Base-by-base conservation (phyloP, 768 basidiomycete genomes). In the Mycena epipterygia region DNA sequence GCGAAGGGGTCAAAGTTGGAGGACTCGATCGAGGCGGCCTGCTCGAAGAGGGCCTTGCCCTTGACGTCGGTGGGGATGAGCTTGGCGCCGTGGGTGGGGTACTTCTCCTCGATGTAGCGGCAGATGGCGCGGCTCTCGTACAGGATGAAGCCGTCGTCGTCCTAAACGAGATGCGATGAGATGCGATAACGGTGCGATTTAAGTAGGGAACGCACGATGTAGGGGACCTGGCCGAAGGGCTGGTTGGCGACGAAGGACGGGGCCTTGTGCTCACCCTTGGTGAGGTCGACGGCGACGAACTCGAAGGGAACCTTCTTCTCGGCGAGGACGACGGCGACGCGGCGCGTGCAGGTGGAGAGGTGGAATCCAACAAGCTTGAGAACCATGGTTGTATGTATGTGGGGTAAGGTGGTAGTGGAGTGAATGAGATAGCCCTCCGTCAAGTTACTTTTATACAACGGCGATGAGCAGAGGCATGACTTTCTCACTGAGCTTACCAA, bases 261-360 rank as follows among this genome's bases (percentile, higher is more conserved):
- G 0, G 71, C 0, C 74, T 87, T 89, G 27, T 88, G 84, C 72
- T 85, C 83, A 21, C 76, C 73, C 60, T 81, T 52, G 29, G 29
- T 6, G 16, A 52, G 14, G 16, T 52, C 51, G 30, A 52, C 13
- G 2, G 6, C 16, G 29, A 52, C 19, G 19, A 52, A 32, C 29
- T 52, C 51, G 74, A 85, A 90, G 0, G 85, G 83, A 11, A 91
- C 78, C 1, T 82, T 66, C 73, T 86, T 85, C 76, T 90, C 89
- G 64, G 81, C 77, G 66, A 83, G 80, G 17, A 87, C 73, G 49
- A 79, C 58, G 3, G 80, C 84, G 12, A 88, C 87, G 35, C 87
- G 81, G 14, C 78, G 78, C 7, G 87, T 85, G 79, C 82, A 86
- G 23, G 87, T 86, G 7, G 90, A 89, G 5, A 33, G 17, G 0